Evolutionary conservation across 129 eudicot genomes (phyloP).

Genomic region (Pseudognaphalium luteoalbum): DNA sequence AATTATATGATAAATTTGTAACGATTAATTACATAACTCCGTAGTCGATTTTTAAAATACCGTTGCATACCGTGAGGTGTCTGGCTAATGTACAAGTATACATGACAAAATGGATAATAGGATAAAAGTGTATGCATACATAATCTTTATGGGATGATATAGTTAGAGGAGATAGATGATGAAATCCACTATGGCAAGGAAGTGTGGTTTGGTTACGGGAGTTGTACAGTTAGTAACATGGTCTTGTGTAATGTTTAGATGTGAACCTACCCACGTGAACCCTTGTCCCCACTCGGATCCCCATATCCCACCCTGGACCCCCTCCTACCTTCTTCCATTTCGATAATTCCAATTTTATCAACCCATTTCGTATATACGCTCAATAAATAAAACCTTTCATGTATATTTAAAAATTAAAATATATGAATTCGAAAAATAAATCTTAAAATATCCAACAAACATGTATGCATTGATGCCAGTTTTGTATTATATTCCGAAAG

Average conservation of each 20-base stretch:
- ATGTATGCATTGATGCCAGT: too few relatives aligned
- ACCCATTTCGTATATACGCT: neutral
- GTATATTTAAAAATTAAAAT: too few relatives aligned
- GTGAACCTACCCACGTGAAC: conserved; percentile 52
- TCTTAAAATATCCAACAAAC: too few relatives aligned
- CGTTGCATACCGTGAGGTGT: too few relatives aligned
- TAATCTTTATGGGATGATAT: conserved; percentile 32
- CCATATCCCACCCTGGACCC: conserved; percentile 59
- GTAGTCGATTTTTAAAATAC: too few relatives aligned
- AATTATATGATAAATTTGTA: too few relatives aligned
- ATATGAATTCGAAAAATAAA: too few relatives aligned
- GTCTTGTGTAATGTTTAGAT: conserved; percentile 30
- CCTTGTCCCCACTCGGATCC: conserved; percentile 71
- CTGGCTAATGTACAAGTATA: neutral
- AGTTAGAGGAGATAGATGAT: neutral
- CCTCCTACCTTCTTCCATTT: neutral
- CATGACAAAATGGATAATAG: neutral
- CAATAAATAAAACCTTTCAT: too few relatives aligned
- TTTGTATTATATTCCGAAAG: too few relatives aligned
- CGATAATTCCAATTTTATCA: neutral
- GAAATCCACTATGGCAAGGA: neutral
- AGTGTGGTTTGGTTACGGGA: conserved; percentile 27
- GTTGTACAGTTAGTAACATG: conserved; percentile 18
- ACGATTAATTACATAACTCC: too few relatives aligned
- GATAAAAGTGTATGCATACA: conserved; percentile 13